Evolutionary conservation across 2,329 filamentous ascomycete genomes (phyloP).

Genomic region (Ophioceras dolichostomum): DNA sequence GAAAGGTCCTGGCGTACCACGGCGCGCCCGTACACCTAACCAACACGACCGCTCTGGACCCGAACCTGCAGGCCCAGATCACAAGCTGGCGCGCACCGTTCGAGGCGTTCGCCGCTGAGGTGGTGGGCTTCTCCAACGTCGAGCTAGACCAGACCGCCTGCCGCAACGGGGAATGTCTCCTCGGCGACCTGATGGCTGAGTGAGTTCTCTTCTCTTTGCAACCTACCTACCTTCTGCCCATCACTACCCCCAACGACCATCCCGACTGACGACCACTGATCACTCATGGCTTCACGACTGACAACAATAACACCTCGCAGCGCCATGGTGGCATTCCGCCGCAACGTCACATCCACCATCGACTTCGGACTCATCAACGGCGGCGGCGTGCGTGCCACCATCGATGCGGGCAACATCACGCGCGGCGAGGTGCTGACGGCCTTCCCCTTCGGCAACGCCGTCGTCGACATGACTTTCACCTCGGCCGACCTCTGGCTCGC

Average conservation of each 20-base stretch:
- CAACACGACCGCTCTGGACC: slow-evolving; percentile 46
- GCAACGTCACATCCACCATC: slow-evolving; percentile 30
- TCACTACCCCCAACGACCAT: slow-evolving; percentile 15
- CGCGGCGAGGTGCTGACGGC: slow-evolving; percentile 50
- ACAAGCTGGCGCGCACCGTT: slow-evolving; percentile 47
- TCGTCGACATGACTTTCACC: slow-evolving; percentile 42
- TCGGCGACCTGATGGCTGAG: slow-evolving; percentile 43
- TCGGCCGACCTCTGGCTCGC: slow-evolving; percentile 43
- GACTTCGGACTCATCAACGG: slow-evolving; percentile 51
- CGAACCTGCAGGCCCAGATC: slow-evolving; percentile 43
- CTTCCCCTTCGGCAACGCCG: slow-evolving; percentile 54
- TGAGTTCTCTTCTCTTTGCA: slow-evolving; percentile 12
- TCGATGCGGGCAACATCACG: slow-evolving; percentile 47
- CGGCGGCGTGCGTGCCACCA: slow-evolving; percentile 51
- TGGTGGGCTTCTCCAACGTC: slow-evolving; percentile 40
- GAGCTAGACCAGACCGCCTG: slow-evolving; percentile 48
- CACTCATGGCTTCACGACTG: no score
- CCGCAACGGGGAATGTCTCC: slow-evolving; percentile 42
- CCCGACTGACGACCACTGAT: no score
- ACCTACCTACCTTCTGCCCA: no score
- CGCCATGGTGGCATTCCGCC: slow-evolving; percentile 49
- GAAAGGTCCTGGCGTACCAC: slow-evolving; percentile 49
- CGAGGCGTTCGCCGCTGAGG: slow-evolving; percentile 43
- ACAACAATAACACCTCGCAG: slow-evolving; percentile 25
- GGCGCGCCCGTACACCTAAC: slow-evolving; percentile 53